phyloP scores from a whole-genome alignment of 805 yeast species.

The Hanseniaspora guilliermondii region DNA sequence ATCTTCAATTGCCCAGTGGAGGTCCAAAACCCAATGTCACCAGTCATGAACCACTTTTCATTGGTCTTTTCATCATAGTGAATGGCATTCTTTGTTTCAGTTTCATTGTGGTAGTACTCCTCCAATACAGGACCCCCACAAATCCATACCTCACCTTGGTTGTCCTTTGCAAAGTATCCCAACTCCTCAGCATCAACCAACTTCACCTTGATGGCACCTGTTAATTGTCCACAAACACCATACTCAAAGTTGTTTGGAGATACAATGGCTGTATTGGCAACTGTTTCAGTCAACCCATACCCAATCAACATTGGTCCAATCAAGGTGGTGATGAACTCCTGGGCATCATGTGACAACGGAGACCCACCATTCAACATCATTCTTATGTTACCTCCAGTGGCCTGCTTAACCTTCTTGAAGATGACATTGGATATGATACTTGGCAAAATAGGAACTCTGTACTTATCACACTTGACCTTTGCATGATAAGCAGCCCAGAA shows the following conservation, averaged over 20 bases:
- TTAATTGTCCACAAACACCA: constrained; percentile 71
- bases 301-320: constrained; percentile 84
- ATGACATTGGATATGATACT: constrained; percentile 49
- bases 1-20: constrained; percentile 63
- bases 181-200: constrained; percentile 84
- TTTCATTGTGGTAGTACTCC: constrained; percentile 71
- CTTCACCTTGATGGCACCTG: constrained; percentile 75
- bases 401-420: constrained; percentile 79
- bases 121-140: constrained; percentile 59
- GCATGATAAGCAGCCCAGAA: constrained; percentile 83
- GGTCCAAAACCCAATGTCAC: constrained; percentile 94
- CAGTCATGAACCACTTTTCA: constrained; percentile 72
- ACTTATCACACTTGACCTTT: constrained; percentile 49
- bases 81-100: constrained; percentile 67
- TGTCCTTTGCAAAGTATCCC: constrained; percentile 77
- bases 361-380: constrained; percentile 83
- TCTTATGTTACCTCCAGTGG: constrained; percentile 84
- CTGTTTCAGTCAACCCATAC: constrained; percentile 92
- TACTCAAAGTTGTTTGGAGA: constrained; percentile 53
- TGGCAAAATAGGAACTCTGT: constrained; percentile 59
- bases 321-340: constrained; percentile 60
- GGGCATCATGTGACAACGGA: constrained; percentile 70
- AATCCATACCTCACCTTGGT: constrained; percentile 86
- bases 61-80: constrained; percentile 20
- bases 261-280: constrained; percentile 70